phyloP scores from a whole-genome alignment of 768 basidiomycete species.

The Rhizopogon vesiculosus region DNA sequence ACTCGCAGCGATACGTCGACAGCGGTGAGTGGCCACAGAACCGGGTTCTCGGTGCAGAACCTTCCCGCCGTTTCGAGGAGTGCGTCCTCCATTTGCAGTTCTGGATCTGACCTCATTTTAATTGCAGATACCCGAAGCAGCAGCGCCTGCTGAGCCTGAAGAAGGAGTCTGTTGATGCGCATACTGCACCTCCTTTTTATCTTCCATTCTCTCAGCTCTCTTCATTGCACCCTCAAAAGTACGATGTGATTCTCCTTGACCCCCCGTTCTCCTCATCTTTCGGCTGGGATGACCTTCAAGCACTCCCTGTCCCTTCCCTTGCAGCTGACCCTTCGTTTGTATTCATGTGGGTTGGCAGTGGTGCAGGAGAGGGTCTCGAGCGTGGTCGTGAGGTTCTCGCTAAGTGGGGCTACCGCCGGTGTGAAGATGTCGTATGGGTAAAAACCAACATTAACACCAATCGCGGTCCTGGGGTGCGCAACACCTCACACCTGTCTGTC shows the following conservation, averaged over 20 bases:
- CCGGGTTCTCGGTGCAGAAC: conserved; percentile 86
- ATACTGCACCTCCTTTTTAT: conserved; percentile 71
- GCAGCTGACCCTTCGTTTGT: conserved; percentile 92
- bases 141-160: conserved; percentile 81
- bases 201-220: conserved; percentile 56
- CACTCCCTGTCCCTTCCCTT: conserved; percentile 75
- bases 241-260: conserved; percentile 89
- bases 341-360: conserved; percentile 94
- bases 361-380: conserved; percentile 87
- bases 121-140: conserved; percentile 86
- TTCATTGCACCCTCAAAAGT: conserved; percentile 61
- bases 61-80: conserved; percentile 91
- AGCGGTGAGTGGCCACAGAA: conserved; percentile 93
- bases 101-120: conserved; percentile 2
- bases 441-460: conserved; percentile 80
- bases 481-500: background rate
- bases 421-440: conserved; percentile 99
- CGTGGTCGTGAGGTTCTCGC: conserved; percentile 86
- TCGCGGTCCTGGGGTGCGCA: conserved; percentile 68
- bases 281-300: conserved; percentile 79
- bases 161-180: conserved; percentile 64
- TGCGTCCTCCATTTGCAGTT: conserved; percentile 34
- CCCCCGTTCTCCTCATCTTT: conserved; percentile 87
- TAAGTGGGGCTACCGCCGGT: conserved; percentile 91
- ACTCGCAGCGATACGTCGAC: conserved; percentile 86